Evolutionary conservation across 1,284 basidiomycete genomes (phyloP), one percentile per base, ranked within the genome.

Genomic region (Lignosus rhinocerotis): DNA sequence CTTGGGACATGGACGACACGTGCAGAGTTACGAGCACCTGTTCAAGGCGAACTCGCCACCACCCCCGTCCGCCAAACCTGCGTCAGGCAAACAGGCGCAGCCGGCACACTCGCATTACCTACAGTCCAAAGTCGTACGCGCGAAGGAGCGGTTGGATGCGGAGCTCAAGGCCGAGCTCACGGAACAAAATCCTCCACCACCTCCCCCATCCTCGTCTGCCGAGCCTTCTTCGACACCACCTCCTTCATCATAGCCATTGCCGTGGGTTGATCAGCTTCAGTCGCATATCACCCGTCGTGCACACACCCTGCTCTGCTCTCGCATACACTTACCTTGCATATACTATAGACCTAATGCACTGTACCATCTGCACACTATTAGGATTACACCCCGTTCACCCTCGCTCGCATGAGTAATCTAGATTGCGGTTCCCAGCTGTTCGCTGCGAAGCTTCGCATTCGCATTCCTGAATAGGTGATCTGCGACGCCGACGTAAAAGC

Each of bases 71-170:
- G 75, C 81, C 44, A 79, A 84, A 66, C 75, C 81, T 8, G 63
- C 76, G 46, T 65, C 77, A 0, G 65, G 63, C 16, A 66, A 50
- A 51, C 71, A 57, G 60, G 69, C 17, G 71, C 71, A 75, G 31
- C 80, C 82, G n/a, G 72, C 76, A 44, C 75, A 93, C 73, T 93
- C 92, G 36, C 92, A 94, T 74, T 99, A 99, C 76, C 81, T 99
- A 30, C 96, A 98, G 73, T 96, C 93, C 57, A 99, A 99, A 78
- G 92, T 99, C 19, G 88, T 95, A 47, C 86, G 96, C 49, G 96
- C 97, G 19, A 85, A 90, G 59, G 95, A 98, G 76, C 87, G 97
- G 74, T 89, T 99, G 78, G 91, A 96, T 69, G 94, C 94, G 1
- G 94, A 97, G 76, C 64, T 80, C 56, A 80, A 83, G 61, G 64